Evolutionary conservation across 2,329 filamentous ascomycete genomes (phyloP).

Genomic region (Lecanicillium sp.): DNA sequence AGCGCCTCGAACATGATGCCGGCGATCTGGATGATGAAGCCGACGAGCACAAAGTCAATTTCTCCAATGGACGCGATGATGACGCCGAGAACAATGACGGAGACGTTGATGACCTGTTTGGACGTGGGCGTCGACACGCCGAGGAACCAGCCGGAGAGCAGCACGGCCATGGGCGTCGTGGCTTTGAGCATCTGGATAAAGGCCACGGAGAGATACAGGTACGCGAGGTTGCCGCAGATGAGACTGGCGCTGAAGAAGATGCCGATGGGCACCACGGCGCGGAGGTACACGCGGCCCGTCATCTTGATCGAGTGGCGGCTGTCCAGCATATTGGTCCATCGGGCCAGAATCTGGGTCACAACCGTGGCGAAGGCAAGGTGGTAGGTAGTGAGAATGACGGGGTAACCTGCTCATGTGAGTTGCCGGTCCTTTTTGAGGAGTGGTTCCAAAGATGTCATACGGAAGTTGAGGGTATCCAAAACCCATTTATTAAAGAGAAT

Average conservation of each 20-base stretch:
- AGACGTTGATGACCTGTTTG: slow-evolving; percentile 87
- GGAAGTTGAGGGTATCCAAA: slow-evolving; percentile 68
- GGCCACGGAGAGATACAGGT: slow-evolving; percentile 88
- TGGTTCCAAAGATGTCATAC: slow-evolving; percentile 15
- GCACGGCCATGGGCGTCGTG: slow-evolving; percentile 88
- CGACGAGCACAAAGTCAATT: slow-evolving; percentile 81
- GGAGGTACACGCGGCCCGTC: slow-evolving; percentile 87
- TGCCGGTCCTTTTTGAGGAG: background rate
- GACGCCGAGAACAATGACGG: slow-evolving; percentile 89
- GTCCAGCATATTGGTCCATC: slow-evolving; percentile 84
- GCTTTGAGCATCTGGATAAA: slow-evolving; percentile 99
- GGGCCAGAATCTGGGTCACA: slow-evolving; percentile 89
- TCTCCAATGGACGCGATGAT: slow-evolving; percentile 92
- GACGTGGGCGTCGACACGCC: slow-evolving; percentile 78
- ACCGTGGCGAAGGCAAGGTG: slow-evolving; percentile 88
- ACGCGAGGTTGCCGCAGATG: slow-evolving; percentile 94
- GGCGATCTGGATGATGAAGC: slow-evolving; percentile 71
- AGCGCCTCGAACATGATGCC: slow-evolving; percentile 79
- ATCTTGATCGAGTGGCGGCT: slow-evolving; percentile 95
- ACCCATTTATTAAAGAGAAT: slow-evolving; percentile 98
- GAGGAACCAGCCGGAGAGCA: slow-evolving; percentile 82
- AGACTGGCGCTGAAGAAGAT: slow-evolving; percentile 93
- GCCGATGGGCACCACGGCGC: slow-evolving; percentile 90
- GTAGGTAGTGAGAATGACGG: slow-evolving; percentile 89
- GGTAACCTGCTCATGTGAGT: slow-evolving; percentile 45